Evolutionary conservation across 352 stramenopile genomes (phyloP), one percentile per base, ranked within the genome.

Genomic region (Stramenopiles sp.): DNA sequence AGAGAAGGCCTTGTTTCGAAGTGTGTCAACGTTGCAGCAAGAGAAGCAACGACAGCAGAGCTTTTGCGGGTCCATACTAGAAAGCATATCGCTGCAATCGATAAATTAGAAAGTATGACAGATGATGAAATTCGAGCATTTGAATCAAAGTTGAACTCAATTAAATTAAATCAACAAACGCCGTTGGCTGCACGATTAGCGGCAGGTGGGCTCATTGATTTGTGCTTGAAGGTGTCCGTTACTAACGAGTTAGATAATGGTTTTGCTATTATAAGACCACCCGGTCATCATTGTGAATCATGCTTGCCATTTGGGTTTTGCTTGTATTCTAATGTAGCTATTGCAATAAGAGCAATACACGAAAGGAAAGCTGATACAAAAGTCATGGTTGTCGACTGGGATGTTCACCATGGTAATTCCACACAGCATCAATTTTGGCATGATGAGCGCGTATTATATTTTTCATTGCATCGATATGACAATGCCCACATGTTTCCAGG

Each of bases 251-350:
- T 22, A 25, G 27, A 71, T 27, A 25, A 27, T 71, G 55, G 55
- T 25, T 25, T 95, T 32, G 94, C 91, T 32, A 81, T 96, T 8
- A 90, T 96, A 32, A 88, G 93, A 31, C 93, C 93, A 32, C 93
- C 93, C 7, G 93, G 94, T 14, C 94, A 98, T 84, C 93, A 98
- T 84, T 93, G 91, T 8, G 91, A 90, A 32, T 84, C 86, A 29
- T 44, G 85, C 14, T 55, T 83, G 29, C 86, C 90, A 0, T 93
- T 93, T 87, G 91, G 91, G 44, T 93, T 92, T 44, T 27, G 27
- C 55, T 71, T 71, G 22, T 90, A 94, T 71, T 95, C 95, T 83
- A 95, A 94, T 86, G 86, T 89, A 7, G 91, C 90, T 32, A 85
- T 91, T n/a, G 89, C 91, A 0, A 91, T 71, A 25, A 71, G 27